Percentiles rank a stretch among this genome's conserved stretches.
Evolutionary conservation across 2,329 filamentous ascomycete species (phyloP).

Genomic region (Thelonectria blattea): DNA sequence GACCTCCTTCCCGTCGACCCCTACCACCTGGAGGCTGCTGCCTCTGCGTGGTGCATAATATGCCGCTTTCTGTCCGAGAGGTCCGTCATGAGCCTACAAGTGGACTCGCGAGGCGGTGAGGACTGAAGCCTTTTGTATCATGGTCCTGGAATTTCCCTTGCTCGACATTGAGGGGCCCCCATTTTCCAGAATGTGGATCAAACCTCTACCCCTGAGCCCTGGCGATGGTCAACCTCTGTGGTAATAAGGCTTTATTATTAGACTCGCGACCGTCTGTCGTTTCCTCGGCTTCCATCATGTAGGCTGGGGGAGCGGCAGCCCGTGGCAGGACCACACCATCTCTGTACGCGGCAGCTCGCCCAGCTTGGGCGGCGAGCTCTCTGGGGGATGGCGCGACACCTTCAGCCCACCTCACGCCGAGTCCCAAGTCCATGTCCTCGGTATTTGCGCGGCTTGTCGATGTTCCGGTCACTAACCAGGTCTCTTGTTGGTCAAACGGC

Average conservation of each 20-base stretch:
- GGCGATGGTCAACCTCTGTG: conserved; percentile 25
- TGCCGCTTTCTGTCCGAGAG: conserved; percentile 27
- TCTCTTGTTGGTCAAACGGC: conserved; percentile 23
- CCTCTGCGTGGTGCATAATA: conserved; percentile 32
- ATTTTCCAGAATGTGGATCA: conserved; percentile 35
- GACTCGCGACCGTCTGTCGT: conserved; percentile 10
- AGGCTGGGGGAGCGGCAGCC: conserved; percentile 15
- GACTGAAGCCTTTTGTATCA: conserved; percentile 25
- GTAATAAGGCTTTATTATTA: conserved; percentile 19
- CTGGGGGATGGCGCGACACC: conserved; percentile 21
- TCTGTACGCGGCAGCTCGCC: conserved; percentile 17
- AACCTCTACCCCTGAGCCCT: conserved; percentile 27
- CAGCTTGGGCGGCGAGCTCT: conserved; percentile 11
- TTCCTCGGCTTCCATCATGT: conserved; percentile 19
- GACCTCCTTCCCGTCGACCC: conserved; percentile 28
- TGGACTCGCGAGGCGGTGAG: conserved; percentile 39
- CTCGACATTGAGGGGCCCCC: conserved; percentile 27
- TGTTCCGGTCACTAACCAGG: conserved; percentile 20
- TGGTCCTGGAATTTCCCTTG: conserved; percentile 33
- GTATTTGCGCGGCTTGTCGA: conserved; percentile 32
- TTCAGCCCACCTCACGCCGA: conserved; percentile 25
- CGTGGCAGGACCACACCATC: conserved; percentile 16
- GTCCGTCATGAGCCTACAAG: conserved; percentile 22
- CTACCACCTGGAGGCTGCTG: conserved; percentile 32
- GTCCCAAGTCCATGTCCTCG: conserved; percentile 41